Evolutionary conservation across 1,284 basidiomycete species (phyloP).

Genomic region (Ganoderma sinense): DNA sequence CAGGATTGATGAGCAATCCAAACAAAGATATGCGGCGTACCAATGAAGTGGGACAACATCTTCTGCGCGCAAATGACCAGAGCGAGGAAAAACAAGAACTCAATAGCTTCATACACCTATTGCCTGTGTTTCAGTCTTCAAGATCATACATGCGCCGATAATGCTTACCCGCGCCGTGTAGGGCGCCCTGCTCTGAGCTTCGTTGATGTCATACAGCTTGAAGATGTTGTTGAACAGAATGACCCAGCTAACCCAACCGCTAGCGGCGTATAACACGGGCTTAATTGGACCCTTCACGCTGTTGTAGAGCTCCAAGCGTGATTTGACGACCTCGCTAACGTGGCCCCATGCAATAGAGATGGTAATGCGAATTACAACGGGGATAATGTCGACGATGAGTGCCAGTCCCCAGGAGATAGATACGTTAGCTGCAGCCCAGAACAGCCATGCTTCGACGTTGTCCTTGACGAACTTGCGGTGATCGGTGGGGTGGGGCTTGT

Average conservation of each 20-base stretch:
- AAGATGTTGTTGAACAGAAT: conserved; percentile 74
- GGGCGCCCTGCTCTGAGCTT: conserved; percentile 53
- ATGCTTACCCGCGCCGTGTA: conserved; percentile 58
- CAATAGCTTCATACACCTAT: conserved; percentile 62
- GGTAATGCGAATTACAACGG: conserved; percentile 56
- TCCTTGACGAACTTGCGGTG: conserved; percentile 66
- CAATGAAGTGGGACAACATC: conserved; percentile 72
- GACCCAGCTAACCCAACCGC: conserved; percentile 73
- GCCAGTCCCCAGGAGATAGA: conserved; percentile 80
- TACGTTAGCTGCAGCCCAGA: conserved; percentile 80
- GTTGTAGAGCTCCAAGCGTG: conserved; percentile 70
- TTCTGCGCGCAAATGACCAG: conserved; percentile 66
- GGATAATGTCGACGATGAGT: conserved; percentile 71
- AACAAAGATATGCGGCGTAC: conserved; percentile 32
- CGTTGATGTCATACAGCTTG: conserved; percentile 54
- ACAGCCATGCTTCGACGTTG: conserved; percentile 79
- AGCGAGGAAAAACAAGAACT: conserved; percentile 75
- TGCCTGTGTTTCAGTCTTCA: background rate
- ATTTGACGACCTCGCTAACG: conserved; percentile 72
- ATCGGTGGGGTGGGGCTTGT: conserved; percentile 60
- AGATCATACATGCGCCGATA: background rate
- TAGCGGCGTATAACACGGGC: conserved; percentile 71
- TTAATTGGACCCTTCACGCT: conserved; percentile 73
- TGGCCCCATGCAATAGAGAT: conserved; percentile 75
- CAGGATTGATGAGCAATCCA: background rate